Evolutionary conservation across 2,329 filamentous ascomycete genomes (phyloP).

Genomic region (Lasiodiplodia gonubiensis): DNA sequence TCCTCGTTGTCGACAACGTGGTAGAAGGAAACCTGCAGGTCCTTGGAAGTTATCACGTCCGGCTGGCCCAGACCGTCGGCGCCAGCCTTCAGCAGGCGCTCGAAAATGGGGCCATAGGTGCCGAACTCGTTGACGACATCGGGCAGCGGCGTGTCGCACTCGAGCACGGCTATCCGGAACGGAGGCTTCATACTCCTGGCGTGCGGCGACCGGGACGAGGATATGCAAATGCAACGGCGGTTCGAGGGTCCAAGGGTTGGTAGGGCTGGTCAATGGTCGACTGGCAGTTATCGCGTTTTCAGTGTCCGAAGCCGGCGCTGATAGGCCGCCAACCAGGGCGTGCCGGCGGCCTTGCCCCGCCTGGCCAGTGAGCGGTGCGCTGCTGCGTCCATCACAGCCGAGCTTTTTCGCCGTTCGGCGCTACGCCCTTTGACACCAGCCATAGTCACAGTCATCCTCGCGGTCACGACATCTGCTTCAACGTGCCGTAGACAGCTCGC

Average conservation of each 20-base stretch:
- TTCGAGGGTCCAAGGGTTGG: neutral
- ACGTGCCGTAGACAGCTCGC: neutral
- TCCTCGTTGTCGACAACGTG: slow-evolving; percentile 71
- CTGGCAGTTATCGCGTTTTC: slow-evolving; percentile 17
- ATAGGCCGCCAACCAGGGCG: slow-evolving; percentile 7
- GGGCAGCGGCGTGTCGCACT: slow-evolving; percentile 80
- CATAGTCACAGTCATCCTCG: neutral
- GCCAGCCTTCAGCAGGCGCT: slow-evolving; percentile 57
- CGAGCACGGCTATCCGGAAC: slow-evolving; percentile 82
- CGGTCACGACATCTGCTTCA: neutral
- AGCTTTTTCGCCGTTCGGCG: neutral
- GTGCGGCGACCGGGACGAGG: neutral
- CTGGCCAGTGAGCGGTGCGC: slow-evolving; percentile 1
- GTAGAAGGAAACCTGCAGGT: slow-evolving; percentile 67
- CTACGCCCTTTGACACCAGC: slow-evolving; percentile 12
- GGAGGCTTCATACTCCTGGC: slow-evolving; percentile 43
- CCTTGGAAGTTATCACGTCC: slow-evolving; percentile 40
- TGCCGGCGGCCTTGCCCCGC: slow-evolving; percentile 19
- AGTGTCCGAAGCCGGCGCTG: slow-evolving; percentile 23
- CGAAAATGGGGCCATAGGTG: slow-evolving; percentile 71
- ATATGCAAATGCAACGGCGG: slow-evolving; percentile 2
- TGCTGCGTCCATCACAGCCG: neutral
- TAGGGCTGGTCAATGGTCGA: slow-evolving; percentile 14
- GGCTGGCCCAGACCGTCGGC: slow-evolving; percentile 54
- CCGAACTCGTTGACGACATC: slow-evolving; percentile 69